Base-by-base conservation (phyloP, 2,329 filamentous ascomycete species). In the Epicoccum sorghinum region DNA sequence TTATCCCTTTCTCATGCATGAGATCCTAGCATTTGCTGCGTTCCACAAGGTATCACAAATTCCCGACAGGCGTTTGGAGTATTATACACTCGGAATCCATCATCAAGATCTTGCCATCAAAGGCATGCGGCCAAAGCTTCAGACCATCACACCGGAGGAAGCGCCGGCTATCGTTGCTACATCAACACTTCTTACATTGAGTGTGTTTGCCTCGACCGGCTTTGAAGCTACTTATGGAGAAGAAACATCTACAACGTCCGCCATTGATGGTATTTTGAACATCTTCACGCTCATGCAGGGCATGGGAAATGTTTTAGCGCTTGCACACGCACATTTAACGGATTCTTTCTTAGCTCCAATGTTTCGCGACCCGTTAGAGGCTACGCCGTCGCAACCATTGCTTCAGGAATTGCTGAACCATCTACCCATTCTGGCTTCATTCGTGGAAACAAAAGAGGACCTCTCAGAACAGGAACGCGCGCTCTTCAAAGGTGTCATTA, bases 11-110 rank as follows among this genome's bases (percentile, higher is more conserved):
- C 59, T 79, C 0, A 69, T 80, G 58, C 73, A 79, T 50, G 73
- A 77, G 9, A 66, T 79, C 3, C 59, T 79, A 9, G 75, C 77
- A 5, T 71, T 75, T 29, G 66, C 78, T 0, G 74, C 77, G 12
- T 64, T 75, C 13, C 73, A 78, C 49, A 67, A 74, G 39, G 74
- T 70, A 4, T 62, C 70, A 39, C 51, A 69, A n/a, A 49, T 70
- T 7, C 65, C 59, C 2, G 66, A 67, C 2, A 55, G 66, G 43
- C 56, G 62, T 27, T 41, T 47, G 30, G 53, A 65, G 24, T 75
- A 72, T 55, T 72, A 71, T 23, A 61, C 67, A 7, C 64, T 71
- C n/a, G 69, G 69, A 4, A 68, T 69, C 24, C 69, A 75, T 47
- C 73, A 75, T 36, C 72, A 75, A 50, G 69, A 75, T 47, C 60